These are phyloP conservation scores for Gnetum montanum DNA, from an alignment of 75 land plant genomes.

Conservation along the genomic window DNA sequence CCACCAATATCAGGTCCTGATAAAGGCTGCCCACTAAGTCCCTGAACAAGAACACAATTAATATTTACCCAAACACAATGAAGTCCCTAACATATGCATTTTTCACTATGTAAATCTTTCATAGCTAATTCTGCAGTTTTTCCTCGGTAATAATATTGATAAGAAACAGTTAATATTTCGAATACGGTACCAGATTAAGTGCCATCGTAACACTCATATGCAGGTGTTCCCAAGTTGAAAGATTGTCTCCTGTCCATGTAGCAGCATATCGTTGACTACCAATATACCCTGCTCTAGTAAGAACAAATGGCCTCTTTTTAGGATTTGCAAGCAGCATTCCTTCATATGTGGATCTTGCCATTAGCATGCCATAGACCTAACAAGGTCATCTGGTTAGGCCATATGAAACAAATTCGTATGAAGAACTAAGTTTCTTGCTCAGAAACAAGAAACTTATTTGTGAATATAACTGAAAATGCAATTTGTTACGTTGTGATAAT, in stretches of 20 bases:
- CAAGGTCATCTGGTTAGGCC: too few relatives aligned
- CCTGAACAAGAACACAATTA: conserved; percentile 40
- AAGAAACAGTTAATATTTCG: too few relatives aligned
- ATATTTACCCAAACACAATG: too few relatives aligned
- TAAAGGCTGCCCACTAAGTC: conserved; percentile 92
- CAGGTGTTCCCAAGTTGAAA: conserved; percentile 91
- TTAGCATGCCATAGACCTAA: conserved; percentile 92
- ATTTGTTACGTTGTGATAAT: conserved; percentile 76
- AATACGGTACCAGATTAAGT: conserved; percentile 91
- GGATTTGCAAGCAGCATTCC: conserved; percentile 71
- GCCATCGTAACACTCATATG: conserved; percentile 89
- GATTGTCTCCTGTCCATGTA: conserved; percentile 98
- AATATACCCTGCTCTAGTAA: conserved; percentile 88
- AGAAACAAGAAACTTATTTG: neutral
- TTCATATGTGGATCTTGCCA: conserved; percentile 89
- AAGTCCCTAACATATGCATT: too few relatives aligned
- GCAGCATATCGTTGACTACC: conserved; percentile 97
- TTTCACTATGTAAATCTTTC: too few relatives aligned
- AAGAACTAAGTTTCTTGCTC: neutral
- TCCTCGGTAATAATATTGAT: too few relatives aligned
- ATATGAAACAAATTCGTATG: neutral
- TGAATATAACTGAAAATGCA: neutral
- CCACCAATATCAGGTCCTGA: conserved; percentile 98
- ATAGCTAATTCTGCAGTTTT: too few relatives aligned
- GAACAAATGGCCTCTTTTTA: conserved; percentile 77